phyloP scores from a whole-genome alignment of 1,284 basidiomycete genomes.

The Anthracocystis setariae region DNA sequence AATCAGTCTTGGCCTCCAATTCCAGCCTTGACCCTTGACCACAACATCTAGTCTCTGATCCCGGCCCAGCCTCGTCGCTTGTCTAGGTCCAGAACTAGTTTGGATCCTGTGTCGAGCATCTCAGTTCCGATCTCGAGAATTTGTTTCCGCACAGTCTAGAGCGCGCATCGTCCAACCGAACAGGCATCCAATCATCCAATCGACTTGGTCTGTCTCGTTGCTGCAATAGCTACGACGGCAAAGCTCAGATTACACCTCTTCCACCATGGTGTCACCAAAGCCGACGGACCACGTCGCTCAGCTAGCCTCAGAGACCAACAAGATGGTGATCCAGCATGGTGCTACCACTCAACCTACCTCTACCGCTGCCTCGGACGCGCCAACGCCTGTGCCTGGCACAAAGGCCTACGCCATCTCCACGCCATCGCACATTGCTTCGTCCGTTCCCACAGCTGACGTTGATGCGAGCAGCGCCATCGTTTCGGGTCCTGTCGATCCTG shows the following conservation, averaged over 20 bases:
- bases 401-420: conserved; percentile 17
- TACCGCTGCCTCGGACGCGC: conserved; percentile 10
- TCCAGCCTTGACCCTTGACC: not conserved
- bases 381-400: conserved; percentile 7
- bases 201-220: conserved; percentile 2
- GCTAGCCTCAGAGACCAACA: conserved; percentile 36
- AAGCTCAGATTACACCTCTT: conserved; percentile 56
- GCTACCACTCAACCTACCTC: conserved; percentile 2
- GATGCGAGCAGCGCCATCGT: conserved; percentile 9
- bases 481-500: conserved; percentile 38
- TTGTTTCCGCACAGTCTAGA: not conserved
- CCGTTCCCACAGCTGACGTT: not conserved
- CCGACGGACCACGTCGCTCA: conserved; percentile 30
- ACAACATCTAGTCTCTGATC: no score
- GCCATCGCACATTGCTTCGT: conserved; percentile 24
- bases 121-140: conserved; percentile 5
- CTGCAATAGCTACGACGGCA: conserved; percentile 6
- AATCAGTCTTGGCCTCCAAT: not conserved
- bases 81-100: no score
- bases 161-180: no score
- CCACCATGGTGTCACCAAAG: conserved; percentile 32
- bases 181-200: not conserved
- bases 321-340: conserved; percentile 34
- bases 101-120: not conserved
- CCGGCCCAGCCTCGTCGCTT: no score